phyloP scores from a whole-genome alignment of 164 flowering plant genomes.

The Nymphaea thermarum region DNA sequence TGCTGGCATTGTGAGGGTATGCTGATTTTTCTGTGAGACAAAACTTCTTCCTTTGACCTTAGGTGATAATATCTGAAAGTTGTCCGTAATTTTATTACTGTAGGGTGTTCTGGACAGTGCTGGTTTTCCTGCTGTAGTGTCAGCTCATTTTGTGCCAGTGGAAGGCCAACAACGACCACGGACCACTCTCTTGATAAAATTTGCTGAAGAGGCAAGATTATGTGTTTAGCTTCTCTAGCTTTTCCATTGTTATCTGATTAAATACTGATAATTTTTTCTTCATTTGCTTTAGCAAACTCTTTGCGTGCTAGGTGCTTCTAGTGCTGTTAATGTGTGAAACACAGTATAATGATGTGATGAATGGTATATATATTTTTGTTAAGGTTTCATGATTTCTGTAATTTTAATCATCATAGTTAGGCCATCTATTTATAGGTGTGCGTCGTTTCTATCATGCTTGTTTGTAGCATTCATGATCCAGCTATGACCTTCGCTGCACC shows the following conservation, averaged over 20 bases:
- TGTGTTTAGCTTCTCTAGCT: not conserved
- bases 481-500: too few species aligned
- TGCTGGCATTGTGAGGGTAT: conserved; percentile 95
- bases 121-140: conserved; percentile 95
- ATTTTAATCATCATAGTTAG: too few species aligned
- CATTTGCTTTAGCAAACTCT: too few species aligned
- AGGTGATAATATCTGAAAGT: not conserved
- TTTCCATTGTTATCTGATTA: not conserved
- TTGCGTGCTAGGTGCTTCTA: too few species aligned
- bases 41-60: not conserved
- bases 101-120: conserved; percentile 94
- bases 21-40: conserved; percentile 3
- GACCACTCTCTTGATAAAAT: conserved; percentile 94
- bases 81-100: conserved; percentile 1
- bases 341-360: too few species aligned
- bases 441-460: too few species aligned
- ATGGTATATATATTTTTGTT: too few species aligned
- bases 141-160: conserved; percentile 98
- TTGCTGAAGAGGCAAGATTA: conserved; percentile 82
- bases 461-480: too few species aligned
- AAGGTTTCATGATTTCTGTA: too few species aligned
- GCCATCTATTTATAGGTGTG: too few species aligned
- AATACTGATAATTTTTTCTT: too few species aligned
- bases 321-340: too few species aligned
- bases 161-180: conserved; percentile 96